phyloP scores from a whole-genome alignment of 345 rosid species.

The Pistacia integerrima region DNA sequence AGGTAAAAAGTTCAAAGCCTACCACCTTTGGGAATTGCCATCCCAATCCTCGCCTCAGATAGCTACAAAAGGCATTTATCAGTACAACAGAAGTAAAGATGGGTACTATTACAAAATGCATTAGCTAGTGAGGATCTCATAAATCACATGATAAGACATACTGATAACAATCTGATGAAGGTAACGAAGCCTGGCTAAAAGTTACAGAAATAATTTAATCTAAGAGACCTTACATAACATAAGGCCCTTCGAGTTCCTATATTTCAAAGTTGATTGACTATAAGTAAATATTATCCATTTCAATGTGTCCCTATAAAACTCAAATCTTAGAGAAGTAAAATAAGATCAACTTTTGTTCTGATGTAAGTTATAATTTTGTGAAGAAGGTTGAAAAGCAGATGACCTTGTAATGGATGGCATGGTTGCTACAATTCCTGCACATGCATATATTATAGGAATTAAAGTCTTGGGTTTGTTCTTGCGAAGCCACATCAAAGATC shows the following conservation, averaged over 20 bases:
- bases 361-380: neutral
- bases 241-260: neutral
- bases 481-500: conserved; percentile 97
- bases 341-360: neutral
- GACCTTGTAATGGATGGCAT: conserved; percentile 94
- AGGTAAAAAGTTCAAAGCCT: conserved; percentile 83
- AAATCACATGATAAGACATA: neutral
- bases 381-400: conserved; percentile 28
- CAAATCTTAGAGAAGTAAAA: neutral
- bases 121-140: neutral
- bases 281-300: neutral
- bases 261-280: neutral
- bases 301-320: neutral
- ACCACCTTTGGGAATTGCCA: conserved; percentile 94
- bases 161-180: too few relatives aligned
- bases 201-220: neutral
- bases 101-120: neutral
- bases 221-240: neutral
- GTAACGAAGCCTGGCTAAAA: neutral
- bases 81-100: neutral
- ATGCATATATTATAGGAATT: conserved; percentile 83
- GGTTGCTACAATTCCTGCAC: conserved; percentile 88
- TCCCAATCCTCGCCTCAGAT: conserved; percentile 78
- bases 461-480: conserved; percentile 90
- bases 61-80: conserved; percentile 49